phyloP scores from a whole-genome alignment of 2,329 filamentous ascomycete species.

The Calonectria henricotiae region DNA sequence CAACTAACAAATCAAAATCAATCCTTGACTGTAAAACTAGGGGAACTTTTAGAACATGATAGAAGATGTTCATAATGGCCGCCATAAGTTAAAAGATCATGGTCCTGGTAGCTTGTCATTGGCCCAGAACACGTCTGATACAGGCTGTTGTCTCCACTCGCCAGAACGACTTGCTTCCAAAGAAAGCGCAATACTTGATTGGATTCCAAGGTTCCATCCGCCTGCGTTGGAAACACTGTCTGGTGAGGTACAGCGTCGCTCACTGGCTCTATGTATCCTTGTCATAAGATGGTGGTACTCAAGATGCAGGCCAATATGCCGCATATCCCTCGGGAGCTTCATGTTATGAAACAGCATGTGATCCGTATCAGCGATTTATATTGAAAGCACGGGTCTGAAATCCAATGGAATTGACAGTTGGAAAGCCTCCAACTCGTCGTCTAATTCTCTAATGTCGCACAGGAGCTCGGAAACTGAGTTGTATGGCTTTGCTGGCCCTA shows the following conservation, averaged over 20 bases:
- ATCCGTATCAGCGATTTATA: slow-evolving; percentile 38
- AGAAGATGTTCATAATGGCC: slow-evolving; percentile 69
- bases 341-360: not conserved
- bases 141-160: slow-evolving; percentile 42
- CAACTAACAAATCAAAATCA: slow-evolving; percentile 64
- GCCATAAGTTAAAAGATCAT: slow-evolving; percentile 71
- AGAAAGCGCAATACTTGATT: slow-evolving; percentile 68
- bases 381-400: slow-evolving; percentile 65
- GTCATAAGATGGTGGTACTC: slow-evolving; percentile 71
- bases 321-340: slow-evolving; percentile 55
- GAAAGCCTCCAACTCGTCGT: slow-evolving; percentile 71
- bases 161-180: slow-evolving; percentile 71
- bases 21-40: slow-evolving; percentile 59
- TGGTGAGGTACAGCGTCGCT: slow-evolving; percentile 59
- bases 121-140: not conserved
- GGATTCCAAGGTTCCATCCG: slow-evolving; percentile 62
- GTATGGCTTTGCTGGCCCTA: slow-evolving; percentile 55
- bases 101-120: slow-evolving; percentile 57
- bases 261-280: slow-evolving; percentile 70
- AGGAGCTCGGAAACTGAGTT: slow-evolving; percentile 68
- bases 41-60: slow-evolving; percentile 65
- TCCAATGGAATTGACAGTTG: slow-evolving; percentile 63
- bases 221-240: slow-evolving; percentile 45
- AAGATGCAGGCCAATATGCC: slow-evolving; percentile 66
- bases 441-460: slow-evolving; percentile 70